Evolutionary conservation across 352 stramenopile species (phyloP).

Genomic region (Peronospora destructor): DNA sequence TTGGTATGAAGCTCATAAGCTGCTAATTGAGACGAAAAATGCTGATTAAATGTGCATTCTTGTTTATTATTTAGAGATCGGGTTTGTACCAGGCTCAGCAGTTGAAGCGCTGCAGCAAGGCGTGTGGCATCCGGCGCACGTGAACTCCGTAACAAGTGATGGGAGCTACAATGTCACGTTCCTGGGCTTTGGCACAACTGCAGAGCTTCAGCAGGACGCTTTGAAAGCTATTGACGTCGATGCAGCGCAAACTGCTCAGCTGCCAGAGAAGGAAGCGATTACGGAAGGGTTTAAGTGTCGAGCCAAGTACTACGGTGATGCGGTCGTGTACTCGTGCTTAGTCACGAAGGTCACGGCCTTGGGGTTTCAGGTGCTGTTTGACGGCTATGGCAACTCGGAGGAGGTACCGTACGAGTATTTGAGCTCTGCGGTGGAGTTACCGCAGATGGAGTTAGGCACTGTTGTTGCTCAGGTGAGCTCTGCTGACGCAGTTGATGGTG

Average conservation of each 20-base stretch:
- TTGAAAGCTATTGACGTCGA: conserved; percentile 43
- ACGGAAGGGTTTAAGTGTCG: conserved; percentile 51
- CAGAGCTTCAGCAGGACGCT: conserved; percentile 35
- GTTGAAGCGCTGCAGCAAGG: conserved; percentile 59
- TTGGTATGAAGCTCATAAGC: conserved; percentile 11
- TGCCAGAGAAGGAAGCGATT: conserved; percentile 40
- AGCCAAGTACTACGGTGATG: conserved; percentile 79
- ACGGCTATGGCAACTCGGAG: conserved; percentile 85
- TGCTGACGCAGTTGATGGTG: conserved; percentile 20
- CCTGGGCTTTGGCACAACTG: conserved; percentile 61
- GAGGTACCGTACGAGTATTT: conserved; percentile 89
- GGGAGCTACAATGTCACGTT: conserved; percentile 69
- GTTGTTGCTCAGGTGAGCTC: conserved; percentile 10
- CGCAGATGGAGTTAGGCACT: conserved; percentile 11
- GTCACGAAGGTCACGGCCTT: conserved; percentile 58
- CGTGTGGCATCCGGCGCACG: conserved; percentile 60
- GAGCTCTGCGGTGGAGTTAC: conserved; percentile 10
- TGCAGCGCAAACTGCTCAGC: conserved; percentile 10
- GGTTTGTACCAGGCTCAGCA: conserved; percentile 40
- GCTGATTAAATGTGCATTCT: conserved; percentile 1
- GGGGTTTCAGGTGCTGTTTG: conserved; percentile 84
- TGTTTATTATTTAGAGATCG: conserved; percentile 21
- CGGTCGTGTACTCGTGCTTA: conserved; percentile 62
- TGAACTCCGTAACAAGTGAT: conserved; percentile 48
- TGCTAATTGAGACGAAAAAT: conserved; percentile 1